phyloP scores from a whole-genome alignment of 768 basidiomycete genomes.

The Cystofilobasidium macerans region DNA sequence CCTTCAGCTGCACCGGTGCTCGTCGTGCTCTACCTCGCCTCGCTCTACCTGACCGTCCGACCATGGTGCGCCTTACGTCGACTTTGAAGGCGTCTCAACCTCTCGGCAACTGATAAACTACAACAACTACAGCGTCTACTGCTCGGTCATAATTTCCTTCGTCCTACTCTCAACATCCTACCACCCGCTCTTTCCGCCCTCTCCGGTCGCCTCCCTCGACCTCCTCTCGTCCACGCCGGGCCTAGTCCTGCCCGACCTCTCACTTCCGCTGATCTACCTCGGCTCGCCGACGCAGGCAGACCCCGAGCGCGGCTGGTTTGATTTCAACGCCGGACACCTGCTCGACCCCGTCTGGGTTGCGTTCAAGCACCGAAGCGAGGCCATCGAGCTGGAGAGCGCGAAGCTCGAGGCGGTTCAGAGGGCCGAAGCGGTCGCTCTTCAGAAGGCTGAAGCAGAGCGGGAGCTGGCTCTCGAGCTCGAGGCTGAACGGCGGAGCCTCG shows the following conservation, averaged over 20 bases:
- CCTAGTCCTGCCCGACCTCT: not conserved
- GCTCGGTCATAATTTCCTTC: constrained; percentile 4
- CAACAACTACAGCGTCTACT: not conserved
- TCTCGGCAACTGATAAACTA: not conserved
- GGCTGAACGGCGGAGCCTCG: not conserved
- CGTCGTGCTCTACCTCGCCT: not conserved
- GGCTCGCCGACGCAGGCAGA: not conserved
- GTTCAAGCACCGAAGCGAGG: not conserved
- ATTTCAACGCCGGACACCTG: not conserved
- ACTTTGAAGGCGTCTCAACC: not conserved
- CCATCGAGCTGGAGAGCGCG: not conserved
- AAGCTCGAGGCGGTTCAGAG: not conserved
- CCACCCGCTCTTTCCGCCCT: not conserved
- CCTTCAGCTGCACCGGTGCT: not conserved
- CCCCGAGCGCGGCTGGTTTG: not conserved
- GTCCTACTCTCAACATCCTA: not conserved
- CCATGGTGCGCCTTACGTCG: not conserved
- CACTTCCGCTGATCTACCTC: not conserved
- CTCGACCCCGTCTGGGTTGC: not conserved
- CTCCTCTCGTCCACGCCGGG: not conserved
- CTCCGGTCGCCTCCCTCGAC: not conserved
- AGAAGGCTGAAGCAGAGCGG: not conserved
- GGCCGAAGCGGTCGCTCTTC: too few species aligned
- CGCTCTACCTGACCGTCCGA: not conserved
- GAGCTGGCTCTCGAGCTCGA: not conserved